A percentile compares a stretch with the other conserved stretches of the same genome.
phyloP scores from a whole-genome alignment of 441 rosid species.

The Corymbia citriodora region DNA sequence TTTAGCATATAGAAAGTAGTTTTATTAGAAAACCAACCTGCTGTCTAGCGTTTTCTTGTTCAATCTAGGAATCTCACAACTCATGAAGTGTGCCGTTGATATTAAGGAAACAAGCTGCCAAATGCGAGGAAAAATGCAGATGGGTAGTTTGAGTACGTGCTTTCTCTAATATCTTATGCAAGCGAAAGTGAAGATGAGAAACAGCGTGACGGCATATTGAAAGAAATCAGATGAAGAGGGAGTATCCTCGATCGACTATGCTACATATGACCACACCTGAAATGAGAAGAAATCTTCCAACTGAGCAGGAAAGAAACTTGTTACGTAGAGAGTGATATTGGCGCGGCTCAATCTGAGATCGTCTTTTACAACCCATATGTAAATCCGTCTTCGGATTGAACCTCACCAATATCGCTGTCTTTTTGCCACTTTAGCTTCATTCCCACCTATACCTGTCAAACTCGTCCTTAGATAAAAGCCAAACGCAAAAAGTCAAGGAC shows the following conservation, averaged over 20 bases:
- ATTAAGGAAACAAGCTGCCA: neutral
- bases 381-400: conserved; percentile 87
- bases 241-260: neutral
- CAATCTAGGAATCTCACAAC: neutral
- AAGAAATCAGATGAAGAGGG: neutral
- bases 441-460: neutral
- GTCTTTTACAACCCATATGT: conserved; percentile 35
- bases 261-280: neutral
- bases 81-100: neutral
- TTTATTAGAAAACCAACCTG: neutral
- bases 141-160: neutral
- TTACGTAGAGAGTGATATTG: conserved; percentile 63
- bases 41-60: neutral
- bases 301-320: neutral
- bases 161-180: neutral
- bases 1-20: neutral
- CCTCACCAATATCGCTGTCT: conserved; percentile 84
- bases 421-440: neutral
- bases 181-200: neutral
- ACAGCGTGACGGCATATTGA: neutral
- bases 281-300: neutral
- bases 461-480: neutral
- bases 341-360: conserved; percentile 99
- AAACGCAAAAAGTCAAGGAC: neutral
- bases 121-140: neutral